Percentiles rank a stretch among this genome's conserved stretches.
phyloP scores from a whole-genome alignment of 768 basidiomycete species.

The Sporobolomyces roseus region DNA sequence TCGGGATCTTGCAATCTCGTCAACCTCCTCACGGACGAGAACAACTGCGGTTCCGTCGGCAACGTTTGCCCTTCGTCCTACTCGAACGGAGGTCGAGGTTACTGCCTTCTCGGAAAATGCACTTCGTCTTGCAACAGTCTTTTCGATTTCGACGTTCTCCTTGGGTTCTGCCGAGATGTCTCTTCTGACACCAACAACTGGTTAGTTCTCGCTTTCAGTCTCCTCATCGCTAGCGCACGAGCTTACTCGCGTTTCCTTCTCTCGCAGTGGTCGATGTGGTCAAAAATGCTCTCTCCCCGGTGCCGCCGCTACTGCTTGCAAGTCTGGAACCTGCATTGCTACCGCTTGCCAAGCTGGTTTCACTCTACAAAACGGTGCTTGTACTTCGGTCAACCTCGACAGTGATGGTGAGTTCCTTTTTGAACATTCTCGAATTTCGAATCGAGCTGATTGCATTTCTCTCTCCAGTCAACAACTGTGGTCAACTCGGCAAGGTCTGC shows the following conservation, averaged over 20 bases:
- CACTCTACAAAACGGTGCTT: constrained; percentile 21
- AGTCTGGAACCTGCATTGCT: constrained; percentile 17
- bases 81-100: constrained; percentile 33
- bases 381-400: constrained; percentile 5
- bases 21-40: constrained; percentile 19
- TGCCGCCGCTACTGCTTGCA: constrained; percentile 14
- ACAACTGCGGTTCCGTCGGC: constrained; percentile 22
- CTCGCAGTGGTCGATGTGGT: constrained; percentile 15
- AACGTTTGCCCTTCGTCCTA: constrained; percentile 27
- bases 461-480: constrained; percentile 34
- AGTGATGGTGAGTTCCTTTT: constrained; percentile 16
- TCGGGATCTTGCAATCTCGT: constrained; percentile 25
- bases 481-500: constrained; percentile 15
- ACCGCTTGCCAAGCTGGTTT: constrained; percentile 16
- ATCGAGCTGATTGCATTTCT: background rate
- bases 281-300: constrained; percentile 19
- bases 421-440: background rate
- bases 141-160: constrained; percentile 29
- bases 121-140: constrained; percentile 4
- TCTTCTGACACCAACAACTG: constrained; percentile 23
- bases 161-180: constrained; percentile 33
- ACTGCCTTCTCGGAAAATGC: constrained; percentile 29
- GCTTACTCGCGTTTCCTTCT: background rate
- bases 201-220: background rate
- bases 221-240: background rate